These are phyloP conservation scores for Fusarium compactum DNA, from an alignment of 2,329 filamentous ascomycete species.

Conservation along the genomic window DNA sequence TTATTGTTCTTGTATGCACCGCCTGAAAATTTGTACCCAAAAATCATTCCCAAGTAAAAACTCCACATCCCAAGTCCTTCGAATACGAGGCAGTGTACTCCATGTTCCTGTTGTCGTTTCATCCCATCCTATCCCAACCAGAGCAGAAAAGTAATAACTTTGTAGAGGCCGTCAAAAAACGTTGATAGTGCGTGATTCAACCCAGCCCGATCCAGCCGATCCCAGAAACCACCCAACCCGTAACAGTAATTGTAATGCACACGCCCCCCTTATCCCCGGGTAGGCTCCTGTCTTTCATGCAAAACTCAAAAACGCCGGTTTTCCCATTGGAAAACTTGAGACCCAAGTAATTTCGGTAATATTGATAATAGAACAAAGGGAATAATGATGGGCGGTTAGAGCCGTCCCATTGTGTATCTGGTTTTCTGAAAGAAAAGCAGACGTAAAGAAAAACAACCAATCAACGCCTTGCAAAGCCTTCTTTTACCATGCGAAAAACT, in stretches of 20 bases:
- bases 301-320: constrained; percentile 33
- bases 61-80: constrained; percentile 35
- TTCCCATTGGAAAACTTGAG: constrained; percentile 3
- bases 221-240: constrained; percentile 11
- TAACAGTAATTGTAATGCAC: constrained; percentile 34
- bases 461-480: constrained; percentile 42
- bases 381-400: constrained; percentile 28
- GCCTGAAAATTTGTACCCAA: constrained; percentile 11
- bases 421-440: constrained; percentile 27
- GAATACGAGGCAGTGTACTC: constrained; percentile 41
- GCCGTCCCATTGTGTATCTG: constrained; percentile 40
- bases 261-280: constrained; percentile 30
- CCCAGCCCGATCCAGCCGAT: not conserved
- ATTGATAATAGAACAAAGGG: constrained; percentile 34
- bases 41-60: constrained; percentile 30
- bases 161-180: constrained; percentile 37
- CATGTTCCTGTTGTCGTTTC: constrained; percentile 16
- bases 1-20: constrained; percentile 15
- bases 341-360: not conserved
- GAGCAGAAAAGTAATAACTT: constrained; percentile 28
- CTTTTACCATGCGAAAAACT: constrained; percentile 39
- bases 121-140: constrained; percentile 30
- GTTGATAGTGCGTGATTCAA: constrained; percentile 26
- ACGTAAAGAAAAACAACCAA: constrained; percentile 16
- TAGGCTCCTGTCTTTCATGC: constrained; percentile 29